Conservation (phyloP, 164 flowering plant species). For the Cinnamomum micranthum region DNA sequence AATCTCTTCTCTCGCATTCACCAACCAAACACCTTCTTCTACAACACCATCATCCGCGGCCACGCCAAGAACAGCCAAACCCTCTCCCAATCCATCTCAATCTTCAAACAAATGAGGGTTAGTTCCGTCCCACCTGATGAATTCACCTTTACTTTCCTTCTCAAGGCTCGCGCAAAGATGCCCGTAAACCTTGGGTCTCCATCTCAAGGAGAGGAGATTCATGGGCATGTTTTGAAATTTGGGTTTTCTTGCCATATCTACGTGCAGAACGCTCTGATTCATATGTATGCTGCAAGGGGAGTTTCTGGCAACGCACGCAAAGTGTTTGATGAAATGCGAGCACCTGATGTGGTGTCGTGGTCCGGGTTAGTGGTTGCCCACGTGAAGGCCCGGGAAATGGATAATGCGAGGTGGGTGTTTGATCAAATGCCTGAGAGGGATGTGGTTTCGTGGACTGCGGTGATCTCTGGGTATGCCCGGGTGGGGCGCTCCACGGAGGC, state of each 20-base stretch:
- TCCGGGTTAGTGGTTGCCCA: constrained; percentile 27
- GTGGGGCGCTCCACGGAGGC: not conserved
- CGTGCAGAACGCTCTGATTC: constrained; percentile 24
- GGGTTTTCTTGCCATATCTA: constrained; percentile 24
- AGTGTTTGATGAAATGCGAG: constrained; percentile 20
- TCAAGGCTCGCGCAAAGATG: constrained; percentile 22
- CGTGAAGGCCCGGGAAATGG: constrained; percentile 16
- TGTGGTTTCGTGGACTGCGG: constrained; percentile 23
- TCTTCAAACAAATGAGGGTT: constrained; percentile 20
- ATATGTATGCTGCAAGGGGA: constrained; percentile 17
- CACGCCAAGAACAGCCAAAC: constrained; percentile 22
- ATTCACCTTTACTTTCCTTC: constrained; percentile 31
- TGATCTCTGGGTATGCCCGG: constrained; percentile 28
- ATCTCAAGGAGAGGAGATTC: constrained; percentile 22
- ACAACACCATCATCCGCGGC: constrained; percentile 32
- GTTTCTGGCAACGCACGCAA: constrained; percentile 11
- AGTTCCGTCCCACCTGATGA: constrained; percentile 23
- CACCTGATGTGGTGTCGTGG: constrained; percentile 33
- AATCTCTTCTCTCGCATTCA: constrained; percentile 19
- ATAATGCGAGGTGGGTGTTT: constrained; percentile 17
- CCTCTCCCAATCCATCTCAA: constrained; percentile 11
- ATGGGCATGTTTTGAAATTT: constrained; percentile 22
- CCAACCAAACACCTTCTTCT: constrained; percentile 29
- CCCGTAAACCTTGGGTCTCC: too few relatives aligned
- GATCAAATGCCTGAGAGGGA: constrained; percentile 25